phyloP scores from a whole-genome alignment of 495 filamentous ascomycete genomes.

The Lasiosphaeris hirsuta region DNA sequence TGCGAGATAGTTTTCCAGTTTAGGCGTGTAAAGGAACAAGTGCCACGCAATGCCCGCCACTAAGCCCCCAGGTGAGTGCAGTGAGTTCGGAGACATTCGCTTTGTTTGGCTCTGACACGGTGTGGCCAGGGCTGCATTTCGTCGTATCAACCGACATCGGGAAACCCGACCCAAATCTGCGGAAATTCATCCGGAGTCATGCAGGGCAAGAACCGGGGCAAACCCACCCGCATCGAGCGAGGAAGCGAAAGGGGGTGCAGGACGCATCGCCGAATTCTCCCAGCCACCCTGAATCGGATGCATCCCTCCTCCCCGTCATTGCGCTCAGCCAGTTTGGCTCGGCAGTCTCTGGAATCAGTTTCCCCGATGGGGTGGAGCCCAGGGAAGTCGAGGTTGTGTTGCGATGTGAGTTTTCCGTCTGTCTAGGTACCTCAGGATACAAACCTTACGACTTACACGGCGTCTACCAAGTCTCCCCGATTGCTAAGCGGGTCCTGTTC shows the following conservation, averaged over 20 bases:
- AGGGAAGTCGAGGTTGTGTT: neutral
- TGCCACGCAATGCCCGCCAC: neutral
- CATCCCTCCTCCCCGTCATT: too few relatives aligned
- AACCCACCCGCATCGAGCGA: neutral
- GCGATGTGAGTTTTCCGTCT: slow-evolving; percentile 1
- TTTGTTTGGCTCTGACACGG: neutral
- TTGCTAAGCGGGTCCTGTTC: slow-evolving; percentile 37
- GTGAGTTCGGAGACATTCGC: neutral
- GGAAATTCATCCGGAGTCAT: slow-evolving; percentile 47
- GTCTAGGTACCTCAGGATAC: slow-evolving; percentile 4
- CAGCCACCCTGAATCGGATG: too few relatives aligned
- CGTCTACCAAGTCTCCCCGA: slow-evolving; percentile 36
- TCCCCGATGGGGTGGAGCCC: slow-evolving; percentile 4
- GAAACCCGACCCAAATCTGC: slow-evolving; percentile 31
- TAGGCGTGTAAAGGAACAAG: too few relatives aligned
- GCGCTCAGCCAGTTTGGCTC: slow-evolving; percentile 1
- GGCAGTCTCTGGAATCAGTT: neutral
- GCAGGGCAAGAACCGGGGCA: slow-evolving; percentile 44
- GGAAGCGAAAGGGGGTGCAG: too few relatives aligned
- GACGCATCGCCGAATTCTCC: too few relatives aligned
- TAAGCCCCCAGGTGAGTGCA: neutral
- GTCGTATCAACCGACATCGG: slow-evolving; percentile 27
- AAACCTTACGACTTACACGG: neutral
- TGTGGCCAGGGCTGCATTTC: slow-evolving; percentile 18
- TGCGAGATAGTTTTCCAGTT: too few relatives aligned